Evolutionary conservation across 148 eudicot genomes (phyloP).

Genomic region (Rhododendron vialii): DNA sequence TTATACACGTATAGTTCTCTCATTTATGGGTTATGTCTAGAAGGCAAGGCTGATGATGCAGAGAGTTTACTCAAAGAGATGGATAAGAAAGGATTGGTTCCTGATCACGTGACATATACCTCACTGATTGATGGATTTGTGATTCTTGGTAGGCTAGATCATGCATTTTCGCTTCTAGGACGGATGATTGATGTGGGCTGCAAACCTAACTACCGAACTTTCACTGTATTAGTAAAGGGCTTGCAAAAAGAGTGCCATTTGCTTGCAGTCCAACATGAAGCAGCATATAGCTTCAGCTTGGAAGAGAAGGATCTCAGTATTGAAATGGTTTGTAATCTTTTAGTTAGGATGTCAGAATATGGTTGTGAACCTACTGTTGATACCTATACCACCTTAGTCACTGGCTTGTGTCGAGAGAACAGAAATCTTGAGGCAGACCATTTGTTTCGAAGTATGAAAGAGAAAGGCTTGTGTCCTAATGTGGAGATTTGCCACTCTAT

Average conservation of each 20-base stretch:
- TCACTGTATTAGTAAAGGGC: conserved; percentile 47
- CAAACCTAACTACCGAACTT: conserved; percentile 57
- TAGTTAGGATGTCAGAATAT: conserved; percentile 50
- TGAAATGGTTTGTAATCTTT: conserved; percentile 29
- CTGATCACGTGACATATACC: conserved; percentile 65
- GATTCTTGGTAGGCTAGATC: conserved; percentile 43
- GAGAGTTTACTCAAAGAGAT: conserved; percentile 55
- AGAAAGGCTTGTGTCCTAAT: conserved; percentile 39
- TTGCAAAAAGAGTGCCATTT: conserved; percentile 41
- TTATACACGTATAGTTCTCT: conserved; percentile 57
- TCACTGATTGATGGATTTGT: conserved; percentile 68
- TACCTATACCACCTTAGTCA: conserved; percentile 47
- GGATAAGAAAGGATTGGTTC: conserved; percentile 45
- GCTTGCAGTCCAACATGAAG: conserved; percentile 37
- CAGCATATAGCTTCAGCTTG: conserved; percentile 23
- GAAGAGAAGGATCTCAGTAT: conserved; percentile 23
- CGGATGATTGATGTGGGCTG: conserved; percentile 45
- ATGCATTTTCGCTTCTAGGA: conserved; percentile 53
- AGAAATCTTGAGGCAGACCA: conserved; percentile 52
- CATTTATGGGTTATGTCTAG: conserved; percentile 59
- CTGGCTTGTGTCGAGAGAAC: conserved; percentile 49
- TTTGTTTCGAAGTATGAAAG: conserved; percentile 49
- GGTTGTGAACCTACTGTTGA: conserved; percentile 53
- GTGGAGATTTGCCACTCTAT: conserved; percentile 37
- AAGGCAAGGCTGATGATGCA: conserved; percentile 55